phyloP scores from a whole-genome alignment of 768 basidiomycete genomes.

The Tulasnella sp. region DNA sequence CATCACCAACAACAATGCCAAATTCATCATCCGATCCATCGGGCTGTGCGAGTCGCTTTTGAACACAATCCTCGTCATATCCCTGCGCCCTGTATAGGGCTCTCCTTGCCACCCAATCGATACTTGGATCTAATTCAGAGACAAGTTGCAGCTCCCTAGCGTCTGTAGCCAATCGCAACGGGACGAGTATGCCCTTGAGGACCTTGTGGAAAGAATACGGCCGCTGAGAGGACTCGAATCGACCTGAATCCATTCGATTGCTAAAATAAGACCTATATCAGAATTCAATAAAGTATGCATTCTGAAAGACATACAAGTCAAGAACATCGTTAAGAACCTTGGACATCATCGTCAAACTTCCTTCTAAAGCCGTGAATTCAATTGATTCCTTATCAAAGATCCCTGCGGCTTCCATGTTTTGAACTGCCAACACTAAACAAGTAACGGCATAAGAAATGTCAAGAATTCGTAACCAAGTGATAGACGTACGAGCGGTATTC shows the following conservation, averaged over 20 bases:
- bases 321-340: constrained; percentile 35
- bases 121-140: constrained; percentile 22
- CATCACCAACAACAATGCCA: constrained; percentile 24
- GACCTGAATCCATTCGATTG: constrained; percentile 31
- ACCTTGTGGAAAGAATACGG: constrained; percentile 35
- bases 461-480: neutral
- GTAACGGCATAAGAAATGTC: neutral
- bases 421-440: constrained; percentile 30
- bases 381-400: constrained; percentile 28
- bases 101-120: constrained; percentile 21
- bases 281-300: neutral
- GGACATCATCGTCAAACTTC: constrained; percentile 30
- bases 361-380: constrained; percentile 34
- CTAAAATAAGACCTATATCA: neutral
- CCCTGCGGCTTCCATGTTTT: constrained; percentile 32
- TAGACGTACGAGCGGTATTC: constrained; percentile 31
- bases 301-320: constrained; percentile 21
- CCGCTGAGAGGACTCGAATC: constrained; percentile 32
- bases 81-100: constrained; percentile 10
- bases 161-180: constrained; percentile 24
- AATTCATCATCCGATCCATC: constrained; percentile 14
- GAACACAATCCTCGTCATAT: constrained; percentile 11
- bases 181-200: constrained; percentile 30
- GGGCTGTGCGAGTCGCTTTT: neutral
- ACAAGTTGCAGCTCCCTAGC: constrained; percentile 22